phyloP scores from a whole-genome alignment of 106 monocot genomes.

The Dioscorea zingiberensis region DNA sequence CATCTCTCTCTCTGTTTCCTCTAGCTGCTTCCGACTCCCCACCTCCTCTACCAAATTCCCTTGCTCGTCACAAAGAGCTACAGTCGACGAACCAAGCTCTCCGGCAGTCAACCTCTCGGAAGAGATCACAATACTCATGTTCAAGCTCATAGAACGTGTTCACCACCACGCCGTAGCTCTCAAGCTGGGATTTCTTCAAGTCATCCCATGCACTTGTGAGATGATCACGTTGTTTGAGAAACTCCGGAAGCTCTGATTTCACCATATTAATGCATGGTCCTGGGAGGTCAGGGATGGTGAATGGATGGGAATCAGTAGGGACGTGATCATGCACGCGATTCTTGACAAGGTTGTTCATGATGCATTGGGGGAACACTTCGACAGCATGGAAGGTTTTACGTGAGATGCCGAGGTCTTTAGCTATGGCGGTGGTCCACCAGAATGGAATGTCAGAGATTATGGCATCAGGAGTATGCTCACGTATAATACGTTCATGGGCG shows the following conservation, averaged over 20 bases:
- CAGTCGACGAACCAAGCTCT: conserved; percentile 11
- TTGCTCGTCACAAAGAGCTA: background rate
- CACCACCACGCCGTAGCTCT: conserved; percentile 6
- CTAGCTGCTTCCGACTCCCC: too few relatives aligned
- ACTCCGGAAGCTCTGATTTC: background rate
- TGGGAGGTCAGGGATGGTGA: conserved; percentile 8
- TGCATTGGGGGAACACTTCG: conserved; percentile 3
- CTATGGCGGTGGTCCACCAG: conserved; percentile 4
- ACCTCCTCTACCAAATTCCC: background rate
- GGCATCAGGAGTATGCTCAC: conserved; percentile 2
- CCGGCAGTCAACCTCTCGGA: background rate
- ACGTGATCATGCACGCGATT: background rate
- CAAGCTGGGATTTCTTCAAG: background rate
- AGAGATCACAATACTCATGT: conserved; percentile 5
- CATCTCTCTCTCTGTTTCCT: background rate
- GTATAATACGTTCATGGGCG: background rate
- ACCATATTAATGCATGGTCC: background rate
- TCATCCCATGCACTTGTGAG: background rate
- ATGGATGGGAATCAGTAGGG: background rate
- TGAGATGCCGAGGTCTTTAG: background rate
- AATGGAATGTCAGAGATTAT: background rate
- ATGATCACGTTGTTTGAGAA: background rate
- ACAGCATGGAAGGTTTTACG: background rate
- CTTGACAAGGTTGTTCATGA: conserved; percentile 6
- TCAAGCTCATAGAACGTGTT: conserved; percentile 18